Evolutionary conservation across 2,329 filamentous ascomycete species (phyloP), one percentile per base, ranked within the genome.

Genomic region (Nemania sp.): DNA sequence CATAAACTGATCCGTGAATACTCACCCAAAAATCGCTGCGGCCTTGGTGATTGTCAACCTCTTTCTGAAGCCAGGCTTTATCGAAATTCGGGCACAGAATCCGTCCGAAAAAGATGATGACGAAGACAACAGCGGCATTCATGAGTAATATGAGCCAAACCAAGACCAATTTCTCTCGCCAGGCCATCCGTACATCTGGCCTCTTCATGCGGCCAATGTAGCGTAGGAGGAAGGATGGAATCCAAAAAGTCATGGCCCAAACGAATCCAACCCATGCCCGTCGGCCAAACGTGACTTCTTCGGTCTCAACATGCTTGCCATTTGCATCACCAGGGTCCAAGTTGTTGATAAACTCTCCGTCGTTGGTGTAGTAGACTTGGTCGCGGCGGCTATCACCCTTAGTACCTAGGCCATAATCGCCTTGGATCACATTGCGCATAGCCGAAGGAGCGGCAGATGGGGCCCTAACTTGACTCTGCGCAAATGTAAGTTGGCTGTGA

Each of bases 111-210:
- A 75, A 83, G 59, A 97, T 82, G 64, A 99, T 97, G 82, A 91
- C 96, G 75, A 99, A 99, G 53, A 97, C 79, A 57, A 99, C 83
- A 23, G 83, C 68, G 33, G 70, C 91, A 72, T 99, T 99, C 62
- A 96, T 73, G 11, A 99, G 65, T 24, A 89, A 69, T 63, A 99
- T 97, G 47, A 96, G 65, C 54, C 89, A 77, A 41, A 92, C 85
- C 9, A 99, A 77, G 0, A 94, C 88, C 9, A 99, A 46, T 73
- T 99, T 99, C 68, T 99, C 94, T 72, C 94, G 84, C 94, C 94
- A 99, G 0, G 94, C 94, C 84, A 97, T 89, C 22, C 94, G 89
- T 7, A 99, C 91, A 73, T 99, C 94, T 1, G 92, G 94, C 50
- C 94, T 86, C 75, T 96, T 95, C 94, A 99, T 99, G 19, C 93